Evolutionary conservation across 2,329 filamentous ascomycete genomes (phyloP).

Genomic region (Fusarium pseudonygamai): DNA sequence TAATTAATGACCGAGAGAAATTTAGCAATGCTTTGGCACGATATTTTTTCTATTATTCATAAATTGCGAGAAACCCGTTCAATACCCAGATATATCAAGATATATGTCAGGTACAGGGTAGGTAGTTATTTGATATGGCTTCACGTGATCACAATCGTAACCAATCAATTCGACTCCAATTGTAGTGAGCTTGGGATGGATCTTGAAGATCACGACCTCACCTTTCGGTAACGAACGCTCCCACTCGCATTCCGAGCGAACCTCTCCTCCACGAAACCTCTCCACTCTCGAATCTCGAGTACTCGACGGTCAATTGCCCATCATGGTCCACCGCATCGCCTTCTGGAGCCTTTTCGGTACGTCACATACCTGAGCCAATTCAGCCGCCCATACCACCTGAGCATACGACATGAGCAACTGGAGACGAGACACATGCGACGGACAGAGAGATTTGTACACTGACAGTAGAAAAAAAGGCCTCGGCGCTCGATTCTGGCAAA

Average conservation of each 20-base stretch:
- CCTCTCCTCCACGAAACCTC: slow-evolving; percentile 17
- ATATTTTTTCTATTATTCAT: not conserved
- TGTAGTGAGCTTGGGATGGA: slow-evolving; percentile 41
- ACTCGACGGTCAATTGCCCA: slow-evolving; percentile 46
- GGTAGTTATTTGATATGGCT: not conserved
- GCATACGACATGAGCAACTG: not conserved
- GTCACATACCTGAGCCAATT: slow-evolving; percentile 26
- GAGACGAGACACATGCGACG: not conserved
- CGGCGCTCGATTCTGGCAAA: slow-evolving; percentile 92
- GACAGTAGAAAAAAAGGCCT: slow-evolving; percentile 68
- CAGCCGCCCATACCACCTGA: slow-evolving; percentile 1
- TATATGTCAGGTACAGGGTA: slow-evolving; percentile 22
- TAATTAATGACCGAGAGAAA: not conserved
- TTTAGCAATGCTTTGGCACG: not conserved
- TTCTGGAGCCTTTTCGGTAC: slow-evolving; percentile 94
- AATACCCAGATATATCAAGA: no score
- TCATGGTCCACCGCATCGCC: slow-evolving; percentile 72
- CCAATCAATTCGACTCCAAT: slow-evolving; percentile 43
- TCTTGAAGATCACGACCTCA: slow-evolving; percentile 44
- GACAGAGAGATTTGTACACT: not conserved
- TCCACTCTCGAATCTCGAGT: slow-evolving; percentile 18
- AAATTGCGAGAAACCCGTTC: no score
- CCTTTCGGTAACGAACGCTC: slow-evolving; percentile 39
- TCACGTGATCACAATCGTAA: slow-evolving; percentile 37
- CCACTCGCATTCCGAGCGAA: slow-evolving; percentile 34